Evolutionary conservation across 768 basidiomycete species (phyloP), one percentile per base, ranked within the genome.

Genomic region (Leucosporidium scottii): DNA sequence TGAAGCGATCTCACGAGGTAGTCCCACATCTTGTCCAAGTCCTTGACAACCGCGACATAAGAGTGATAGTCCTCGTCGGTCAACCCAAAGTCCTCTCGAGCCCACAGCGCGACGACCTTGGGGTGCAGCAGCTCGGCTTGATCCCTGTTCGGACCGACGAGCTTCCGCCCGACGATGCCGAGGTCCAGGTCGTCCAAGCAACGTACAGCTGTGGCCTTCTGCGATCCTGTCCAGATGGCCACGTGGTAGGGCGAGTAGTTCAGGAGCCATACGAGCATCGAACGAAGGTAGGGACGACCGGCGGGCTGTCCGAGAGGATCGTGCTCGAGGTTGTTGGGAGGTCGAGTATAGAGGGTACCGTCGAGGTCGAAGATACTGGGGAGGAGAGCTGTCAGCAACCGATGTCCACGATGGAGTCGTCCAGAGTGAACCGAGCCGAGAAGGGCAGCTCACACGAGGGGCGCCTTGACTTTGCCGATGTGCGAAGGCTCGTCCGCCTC

Each of bases 251-350:
- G 70, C 10, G 70, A 71, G 4, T 51, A 61, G 53, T 54, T 54
- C 15, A 71, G 30, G 15, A 71, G 48, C 66, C 66, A 71, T 2
- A 34, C 21, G 31, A 71, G 61, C 27, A 71, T 55, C 0, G 63
- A 55, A 20, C 58, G 60, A 27, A 71, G 66, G 64, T 67, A 71
- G n/a, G 70, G 70, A 1, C 70, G 30, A 3, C 63, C 63, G 5
- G 50, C 18, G 9, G 70, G 66, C 25, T 61, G 44, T 3, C 63
- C 64, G 8, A 20, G 18, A 12, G 70, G 64, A 36, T 62, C 63
- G 53, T 70, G 68, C 58, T 70, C 68, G 50, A 71, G 66, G 48
- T 65, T 50, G 48, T 66, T 64, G 27, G 70, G 70, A n/a, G 70
- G 70, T 21, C 70, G 66, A 23, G 47, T 47, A 53, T 71, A 71